Percentiles rank a stretch among this genome's conserved stretches.
Evolutionary conservation across 1,139 yeast species (phyloP).

Genomic region (Candida tetrigidarum): DNA sequence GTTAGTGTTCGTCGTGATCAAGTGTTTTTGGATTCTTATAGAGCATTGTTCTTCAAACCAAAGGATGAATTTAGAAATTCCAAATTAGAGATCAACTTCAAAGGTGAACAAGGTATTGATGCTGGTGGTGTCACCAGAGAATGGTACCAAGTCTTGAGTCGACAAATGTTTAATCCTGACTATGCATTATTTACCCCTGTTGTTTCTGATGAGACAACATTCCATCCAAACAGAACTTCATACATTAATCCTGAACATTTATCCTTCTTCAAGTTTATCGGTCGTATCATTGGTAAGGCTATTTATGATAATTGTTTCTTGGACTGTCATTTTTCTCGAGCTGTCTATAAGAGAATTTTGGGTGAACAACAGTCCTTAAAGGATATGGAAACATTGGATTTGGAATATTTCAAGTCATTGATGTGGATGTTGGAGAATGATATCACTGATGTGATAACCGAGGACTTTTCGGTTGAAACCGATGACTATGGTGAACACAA

Average conservation of each 20-base stretch:
- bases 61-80: constrained; percentile 76
- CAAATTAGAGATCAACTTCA: constrained; percentile 78
- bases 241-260: constrained; percentile 93
- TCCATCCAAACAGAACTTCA: constrained; percentile 94
- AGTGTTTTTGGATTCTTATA: constrained; percentile 89
- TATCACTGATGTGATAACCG: constrained; percentile 96
- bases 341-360: constrained; percentile 86
- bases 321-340: constrained; percentile 95
- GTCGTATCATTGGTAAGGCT: constrained; percentile 94
- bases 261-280: constrained; percentile 92
- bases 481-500: constrained; percentile 95
- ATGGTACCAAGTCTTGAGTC: constrained; percentile 93
- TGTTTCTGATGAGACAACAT: constrained; percentile 89
- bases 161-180: constrained; percentile 97
- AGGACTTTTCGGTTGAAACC: constrained; percentile 90
- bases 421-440: constrained; percentile 98
- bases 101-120: constrained; percentile 96
- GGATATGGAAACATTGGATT: constrained; percentile 94
- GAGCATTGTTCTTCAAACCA: constrained; percentile 80
- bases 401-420: constrained; percentile 89
- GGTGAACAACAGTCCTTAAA: constrained; percentile 83
- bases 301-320: constrained; percentile 84
- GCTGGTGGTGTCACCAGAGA: constrained; percentile 99
- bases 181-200: constrained; percentile 94
- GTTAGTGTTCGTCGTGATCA: constrained; percentile 85